Base-by-base conservation (phyloP, 2,329 filamentous ascomycete genomes). In the Elsinoe ampelina region DNA sequence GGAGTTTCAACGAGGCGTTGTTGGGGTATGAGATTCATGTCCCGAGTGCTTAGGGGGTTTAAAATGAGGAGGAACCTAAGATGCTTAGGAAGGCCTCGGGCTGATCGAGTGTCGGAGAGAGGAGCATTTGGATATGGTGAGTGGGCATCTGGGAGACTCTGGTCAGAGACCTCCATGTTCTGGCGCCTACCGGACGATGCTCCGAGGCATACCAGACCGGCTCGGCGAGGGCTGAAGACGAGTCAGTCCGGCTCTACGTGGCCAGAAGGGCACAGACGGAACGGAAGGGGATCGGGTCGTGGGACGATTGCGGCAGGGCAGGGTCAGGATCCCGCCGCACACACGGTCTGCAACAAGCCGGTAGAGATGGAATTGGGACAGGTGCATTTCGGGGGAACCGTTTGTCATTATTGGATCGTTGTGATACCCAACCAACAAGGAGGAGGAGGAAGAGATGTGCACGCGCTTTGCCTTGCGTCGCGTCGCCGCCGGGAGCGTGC, bases 11-110 rank as follows among this genome's bases (percentile, higher is more conserved):
- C 0, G 93, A 98, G 73, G 89, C 93, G 0, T 70, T 98, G 59
- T 82, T 98, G 56, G 93, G 93, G 13, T 98, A 98, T 71, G 93
- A 98, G 73, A 95, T 98, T 63, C 66, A 43, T 34, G 42, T 59
- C 2, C 58, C 58, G 19, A 26, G 17, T 26, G 10, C 48, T n/a
- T 47, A 26, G 22, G 20, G 38, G 48, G 48, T 2, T 1, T 1
- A 1, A 35, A 8, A 30, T 13, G 8, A 20, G 50, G 17, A 7
- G 3, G 2, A 11, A 11, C 4, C 12, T 10, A 54, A 4, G 26
- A 10, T 19, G 15, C 19, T 11, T 22, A 10, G 15, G 6, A 2
- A 12, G 10, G 15, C 8, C 6, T 10, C 5, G 12, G 11, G 22
- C 12, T 20, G 45, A 13, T 30, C 6, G 32, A 32, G 11, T 3